Evolutionary conservation across 345 rosid species (phyloP).

Genomic region (Dovyalis caffra): DNA sequence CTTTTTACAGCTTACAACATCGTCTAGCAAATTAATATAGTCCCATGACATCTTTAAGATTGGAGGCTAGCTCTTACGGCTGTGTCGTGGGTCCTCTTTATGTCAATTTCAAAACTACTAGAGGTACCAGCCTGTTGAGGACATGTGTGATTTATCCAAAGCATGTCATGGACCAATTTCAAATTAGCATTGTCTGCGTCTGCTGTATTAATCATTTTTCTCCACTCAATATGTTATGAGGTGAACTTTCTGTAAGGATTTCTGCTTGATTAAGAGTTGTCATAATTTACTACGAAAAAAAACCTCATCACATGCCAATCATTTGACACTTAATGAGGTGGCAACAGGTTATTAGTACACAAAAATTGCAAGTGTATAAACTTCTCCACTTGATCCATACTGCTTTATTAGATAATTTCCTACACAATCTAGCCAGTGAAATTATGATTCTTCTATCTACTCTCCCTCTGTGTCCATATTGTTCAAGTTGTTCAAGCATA

Average conservation of each 20-base stretch:
- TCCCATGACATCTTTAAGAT: neutral
- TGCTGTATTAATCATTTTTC: neutral
- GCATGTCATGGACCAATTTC: neutral
- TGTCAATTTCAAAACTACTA: neutral
- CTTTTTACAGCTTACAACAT: neutral
- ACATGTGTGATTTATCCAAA: neutral
- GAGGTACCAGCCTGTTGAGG: neutral
- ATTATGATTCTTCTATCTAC: neutral
- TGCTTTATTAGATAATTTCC: neutral
- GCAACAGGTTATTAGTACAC: neutral
- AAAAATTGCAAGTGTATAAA: neutral
- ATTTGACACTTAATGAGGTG: neutral
- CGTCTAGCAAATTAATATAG: neutral
- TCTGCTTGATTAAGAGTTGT: neutral
- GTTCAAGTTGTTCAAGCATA: constrained; percentile 1
- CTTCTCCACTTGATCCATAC: neutral
- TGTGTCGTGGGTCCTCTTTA: neutral
- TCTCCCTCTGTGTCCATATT: neutral
- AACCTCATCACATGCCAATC: neutral
- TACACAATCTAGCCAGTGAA: neutral
- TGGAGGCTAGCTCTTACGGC: neutral
- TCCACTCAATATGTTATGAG: neutral
- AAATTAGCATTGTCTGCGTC: neutral
- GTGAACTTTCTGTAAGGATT: neutral
- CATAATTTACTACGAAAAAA: neutral